Conservation (phyloP, 305 asterid species). For the Salvia sclarea region DNA sequence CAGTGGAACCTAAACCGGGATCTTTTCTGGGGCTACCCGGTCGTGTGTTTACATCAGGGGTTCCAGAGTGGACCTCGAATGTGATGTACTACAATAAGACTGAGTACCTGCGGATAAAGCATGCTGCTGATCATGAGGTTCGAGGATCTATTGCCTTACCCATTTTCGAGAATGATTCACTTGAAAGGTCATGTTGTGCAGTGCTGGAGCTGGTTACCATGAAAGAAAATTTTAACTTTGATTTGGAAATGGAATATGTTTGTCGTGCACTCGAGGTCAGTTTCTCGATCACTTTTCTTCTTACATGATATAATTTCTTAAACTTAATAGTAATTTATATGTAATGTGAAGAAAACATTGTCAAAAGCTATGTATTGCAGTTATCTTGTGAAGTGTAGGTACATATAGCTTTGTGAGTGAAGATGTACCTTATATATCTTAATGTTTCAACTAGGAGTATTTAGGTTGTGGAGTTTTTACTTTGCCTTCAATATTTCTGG, state of each 20-base stretch:
- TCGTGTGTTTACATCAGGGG: conserved; percentile 69
- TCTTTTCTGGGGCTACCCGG: conserved; percentile 77
- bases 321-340: neutral
- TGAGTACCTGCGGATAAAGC: conserved; percentile 65
- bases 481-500: too few species aligned
- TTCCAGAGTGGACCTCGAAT: conserved; percentile 91
- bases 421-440: too few species aligned
- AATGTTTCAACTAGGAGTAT: too few species aligned
- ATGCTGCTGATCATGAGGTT: conserved; percentile 64
- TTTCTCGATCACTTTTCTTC: conserved; percentile 17
- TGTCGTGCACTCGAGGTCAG: conserved; percentile 71
- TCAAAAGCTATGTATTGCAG: neutral
- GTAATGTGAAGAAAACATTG: too few species aligned
- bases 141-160: conserved; percentile 82
- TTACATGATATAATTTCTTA: neutral
- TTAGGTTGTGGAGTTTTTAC: too few species aligned
- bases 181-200: conserved; percentile 61
- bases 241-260: conserved; percentile 60
- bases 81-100: conserved; percentile 59
- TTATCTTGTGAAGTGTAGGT: neutral
- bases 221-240: conserved; percentile 59
- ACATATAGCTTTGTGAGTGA: too few species aligned
- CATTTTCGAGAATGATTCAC: conserved; percentile 55
- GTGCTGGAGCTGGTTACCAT: conserved; percentile 71
- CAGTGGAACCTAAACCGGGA: conserved; percentile 51